Percentiles rank a stretch among this genome's conserved stretches.
Evolutionary conservation across 1,139 yeast genomes (phyloP).

Genomic region (Geotrichum fermentans): DNA sequence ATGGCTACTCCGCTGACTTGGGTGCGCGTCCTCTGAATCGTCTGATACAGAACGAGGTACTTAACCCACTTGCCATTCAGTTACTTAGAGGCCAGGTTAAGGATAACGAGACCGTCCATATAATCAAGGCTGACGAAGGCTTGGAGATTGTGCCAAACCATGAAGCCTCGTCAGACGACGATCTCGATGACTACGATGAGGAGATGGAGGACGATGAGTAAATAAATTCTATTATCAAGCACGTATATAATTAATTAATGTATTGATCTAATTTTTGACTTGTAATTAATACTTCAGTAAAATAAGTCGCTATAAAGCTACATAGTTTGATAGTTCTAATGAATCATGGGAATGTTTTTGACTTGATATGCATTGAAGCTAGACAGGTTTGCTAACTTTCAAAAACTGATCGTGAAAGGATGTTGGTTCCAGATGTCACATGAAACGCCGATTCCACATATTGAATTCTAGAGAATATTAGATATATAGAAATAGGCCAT

Average conservation of each 20-base stretch:
- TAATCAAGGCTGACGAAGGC: constrained; percentile 54
- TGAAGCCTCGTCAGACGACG: constrained; percentile 36
- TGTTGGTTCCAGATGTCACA: no score
- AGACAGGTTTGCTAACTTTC: no score
- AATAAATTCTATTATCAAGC: no score
- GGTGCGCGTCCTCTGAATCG: constrained; percentile 98
- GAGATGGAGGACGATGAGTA: constrained; percentile 50
- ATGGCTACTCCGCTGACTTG: constrained; percentile 88
- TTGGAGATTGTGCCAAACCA: constrained; percentile 84
- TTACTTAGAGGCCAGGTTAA: constrained; percentile 79
- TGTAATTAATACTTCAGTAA: neutral
- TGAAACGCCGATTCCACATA: no score
- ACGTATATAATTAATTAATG: neutral
- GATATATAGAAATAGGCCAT: no score
- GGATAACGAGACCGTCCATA: constrained; percentile 79
- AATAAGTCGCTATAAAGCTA: no score
- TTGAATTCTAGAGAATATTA: no score
- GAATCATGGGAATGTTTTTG: no score
- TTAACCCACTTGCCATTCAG: constrained; percentile 78
- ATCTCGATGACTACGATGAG: constrained; percentile 33
- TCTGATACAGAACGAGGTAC: constrained; percentile 78
- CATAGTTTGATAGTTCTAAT: no score
- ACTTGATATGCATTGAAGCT: no score
- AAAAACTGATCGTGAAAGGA: no score
- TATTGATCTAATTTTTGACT: neutral